Conservation (phyloP, 1,284 basidiomycete species). For the Rhodotorula sp. region DNA sequence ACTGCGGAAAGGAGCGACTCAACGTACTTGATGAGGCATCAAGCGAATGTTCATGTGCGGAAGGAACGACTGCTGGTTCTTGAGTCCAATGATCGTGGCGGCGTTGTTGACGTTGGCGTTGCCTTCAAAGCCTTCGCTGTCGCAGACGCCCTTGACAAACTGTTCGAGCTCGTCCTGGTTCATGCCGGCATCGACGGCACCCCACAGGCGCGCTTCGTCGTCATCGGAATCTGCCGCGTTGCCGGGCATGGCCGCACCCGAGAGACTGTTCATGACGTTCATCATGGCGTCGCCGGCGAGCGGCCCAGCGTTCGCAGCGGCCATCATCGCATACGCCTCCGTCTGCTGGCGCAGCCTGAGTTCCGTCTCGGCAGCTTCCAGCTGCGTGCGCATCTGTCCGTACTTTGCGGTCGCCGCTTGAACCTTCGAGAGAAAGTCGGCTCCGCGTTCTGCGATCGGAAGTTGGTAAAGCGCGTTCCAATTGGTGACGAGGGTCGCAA, state of each 20-base stretch:
- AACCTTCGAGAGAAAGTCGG: too few relatives aligned
- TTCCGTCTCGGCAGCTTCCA: too few relatives aligned
- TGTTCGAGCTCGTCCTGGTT: conserved; percentile 15
- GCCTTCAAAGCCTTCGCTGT: conserved; percentile 30
- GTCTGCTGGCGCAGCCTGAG: too few relatives aligned
- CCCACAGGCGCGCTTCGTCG: not conserved
- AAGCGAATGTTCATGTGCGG: conserved; percentile 63
- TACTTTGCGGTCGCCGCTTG: too few relatives aligned
- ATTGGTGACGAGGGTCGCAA: too few relatives aligned
- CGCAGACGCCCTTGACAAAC: conserved; percentile 12
- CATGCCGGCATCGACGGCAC: not conserved
- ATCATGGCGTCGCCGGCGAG: not conserved
- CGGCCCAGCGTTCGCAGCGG: not conserved
- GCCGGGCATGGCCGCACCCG: not conserved
- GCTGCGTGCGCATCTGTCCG: too few relatives aligned
- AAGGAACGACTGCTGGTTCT: conserved; percentile 52
- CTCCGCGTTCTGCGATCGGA: too few relatives aligned
- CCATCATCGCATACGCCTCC: too few relatives aligned
- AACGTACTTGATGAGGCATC: conserved; percentile 52
- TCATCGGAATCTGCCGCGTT: not conserved
- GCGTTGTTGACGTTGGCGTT: conserved; percentile 55
- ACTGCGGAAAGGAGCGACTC: not conserved
- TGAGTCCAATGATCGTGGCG: conserved; percentile 54
- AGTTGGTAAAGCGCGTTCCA: too few relatives aligned
- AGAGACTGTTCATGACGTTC: not conserved